phyloP scores from a whole-genome alignment of 306 rosid genomes.

The Malus sylvestris region DNA sequence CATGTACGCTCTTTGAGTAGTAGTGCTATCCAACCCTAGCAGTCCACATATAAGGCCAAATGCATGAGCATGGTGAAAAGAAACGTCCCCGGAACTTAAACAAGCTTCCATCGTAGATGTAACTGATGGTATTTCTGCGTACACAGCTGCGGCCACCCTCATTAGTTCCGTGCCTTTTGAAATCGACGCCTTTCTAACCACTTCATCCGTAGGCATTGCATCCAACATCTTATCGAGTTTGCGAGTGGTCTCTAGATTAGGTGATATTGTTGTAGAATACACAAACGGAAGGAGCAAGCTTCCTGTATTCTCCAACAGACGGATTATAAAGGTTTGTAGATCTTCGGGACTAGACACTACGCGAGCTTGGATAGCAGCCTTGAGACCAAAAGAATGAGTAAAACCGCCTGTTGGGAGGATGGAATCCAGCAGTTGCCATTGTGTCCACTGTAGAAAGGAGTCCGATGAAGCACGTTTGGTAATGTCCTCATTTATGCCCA shows the following conservation, averaged over 20 bases:
- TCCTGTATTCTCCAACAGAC: constrained; percentile 64
- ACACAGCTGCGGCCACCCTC: constrained; percentile 55
- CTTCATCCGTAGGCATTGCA: constrained; percentile 67
- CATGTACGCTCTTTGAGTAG: neutral
- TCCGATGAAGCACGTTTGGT: neutral
- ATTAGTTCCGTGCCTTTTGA: constrained; percentile 77
- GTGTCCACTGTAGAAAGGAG: constrained; percentile 54
- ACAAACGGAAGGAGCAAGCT: constrained; percentile 84
- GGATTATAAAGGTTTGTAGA: constrained; percentile 50
- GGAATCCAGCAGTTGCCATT: constrained; percentile 82
- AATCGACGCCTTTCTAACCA: constrained; percentile 62
- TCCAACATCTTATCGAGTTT: constrained; percentile 49
- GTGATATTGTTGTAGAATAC: constrained; percentile 41
- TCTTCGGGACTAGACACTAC: constrained; percentile 45
- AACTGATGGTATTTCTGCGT: constrained; percentile 51
- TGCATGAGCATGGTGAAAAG: constrained; percentile 73
- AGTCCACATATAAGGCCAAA: constrained; percentile 24
- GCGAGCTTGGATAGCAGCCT: constrained; percentile 66
- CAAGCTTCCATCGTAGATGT: constrained; percentile 47
- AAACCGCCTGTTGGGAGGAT: constrained; percentile 87
- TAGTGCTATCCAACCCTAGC: neutral
- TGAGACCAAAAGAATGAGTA: constrained; percentile 67
- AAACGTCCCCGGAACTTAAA: constrained; percentile 31
- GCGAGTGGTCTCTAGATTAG: constrained; percentile 48
- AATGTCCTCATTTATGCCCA: constrained; percentile 23